A percentile compares a stretch with the other conserved stretches of the same genome.
Evolutionary conservation across 805 yeast species (phyloP).

Genomic region (Wickerhamiella alocasiicola): DNA sequence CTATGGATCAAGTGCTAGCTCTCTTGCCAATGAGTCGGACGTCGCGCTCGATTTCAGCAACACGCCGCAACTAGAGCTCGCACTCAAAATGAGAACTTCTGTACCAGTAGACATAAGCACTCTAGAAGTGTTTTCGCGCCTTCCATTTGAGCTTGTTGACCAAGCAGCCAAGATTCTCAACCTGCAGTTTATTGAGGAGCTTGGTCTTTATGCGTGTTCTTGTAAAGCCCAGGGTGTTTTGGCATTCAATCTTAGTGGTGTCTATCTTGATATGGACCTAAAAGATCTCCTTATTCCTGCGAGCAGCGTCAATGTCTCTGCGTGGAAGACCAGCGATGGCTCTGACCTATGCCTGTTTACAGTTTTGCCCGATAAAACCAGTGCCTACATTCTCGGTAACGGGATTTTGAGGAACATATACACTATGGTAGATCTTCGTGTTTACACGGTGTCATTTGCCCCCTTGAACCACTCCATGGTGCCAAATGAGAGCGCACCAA

Average conservation of each 20-base stretch:
- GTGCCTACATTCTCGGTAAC: constrained; percentile 5
- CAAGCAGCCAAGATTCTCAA: constrained; percentile 1
- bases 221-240: constrained; percentile 1
- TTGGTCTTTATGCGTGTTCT: constrained; percentile 2
- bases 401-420: constrained; percentile 7
- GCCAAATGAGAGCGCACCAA: background rate
- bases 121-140: constrained; percentile 7
- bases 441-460: constrained; percentile 3
- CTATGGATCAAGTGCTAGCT: background rate
- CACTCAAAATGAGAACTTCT: constrained; percentile 1
- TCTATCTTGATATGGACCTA: background rate
- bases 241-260: constrained; percentile 5
- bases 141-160: constrained; percentile 6
- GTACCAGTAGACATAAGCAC: constrained; percentile 9
- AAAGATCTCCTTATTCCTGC: constrained; percentile 8
- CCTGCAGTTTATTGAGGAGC: background rate
- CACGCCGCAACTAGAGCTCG: background rate
- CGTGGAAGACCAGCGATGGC: constrained; percentile 5
- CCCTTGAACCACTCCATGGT: constrained; percentile 1
- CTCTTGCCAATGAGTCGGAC: background rate
- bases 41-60: background rate
- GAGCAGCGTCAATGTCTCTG: background rate
- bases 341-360: constrained; percentile 3
- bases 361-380: constrained; percentile 1
- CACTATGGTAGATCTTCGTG: constrained; percentile 2